phyloP scores from a whole-genome alignment of 1,284 basidiomycete genomes.

The Boletellus deceptivus region DNA sequence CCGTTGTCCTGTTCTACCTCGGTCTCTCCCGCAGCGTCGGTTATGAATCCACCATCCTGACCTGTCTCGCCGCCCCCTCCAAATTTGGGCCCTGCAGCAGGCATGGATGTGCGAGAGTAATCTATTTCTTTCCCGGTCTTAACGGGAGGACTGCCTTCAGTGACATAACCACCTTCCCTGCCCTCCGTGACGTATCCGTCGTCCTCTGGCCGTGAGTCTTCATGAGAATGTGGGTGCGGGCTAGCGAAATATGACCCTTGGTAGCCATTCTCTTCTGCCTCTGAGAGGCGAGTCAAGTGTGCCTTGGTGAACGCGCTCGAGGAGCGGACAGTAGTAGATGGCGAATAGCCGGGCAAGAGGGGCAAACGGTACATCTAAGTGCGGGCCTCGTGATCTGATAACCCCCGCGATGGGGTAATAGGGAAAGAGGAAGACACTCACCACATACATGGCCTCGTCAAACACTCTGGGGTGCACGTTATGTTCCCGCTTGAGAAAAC shows the following conservation, averaged over 20 bases:
- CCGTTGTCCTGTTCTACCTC: conserved; percentile 11
- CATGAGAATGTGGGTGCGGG: conserved; percentile 22
- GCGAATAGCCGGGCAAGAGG: conserved; percentile 87
- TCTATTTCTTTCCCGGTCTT: conserved; percentile 8
- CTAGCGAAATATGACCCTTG: conserved; percentile 79
- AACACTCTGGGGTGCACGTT: conserved; percentile 88
- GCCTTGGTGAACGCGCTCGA: conserved; percentile 68
- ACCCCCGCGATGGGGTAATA: background rate
- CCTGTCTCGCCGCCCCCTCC: conserved; percentile 15
- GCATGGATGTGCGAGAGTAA: background rate
- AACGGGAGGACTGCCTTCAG: conserved; percentile 18
- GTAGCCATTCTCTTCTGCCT: conserved; percentile 89
- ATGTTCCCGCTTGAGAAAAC: conserved; percentile 90
- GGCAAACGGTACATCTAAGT: conserved; percentile 87
- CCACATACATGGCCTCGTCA: conserved; percentile 91
- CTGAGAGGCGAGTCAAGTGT: conserved; percentile 68
- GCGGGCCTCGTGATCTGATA: conserved; percentile 1
- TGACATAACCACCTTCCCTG: conserved; percentile 27
- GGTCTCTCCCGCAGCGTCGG: conserved; percentile 14
- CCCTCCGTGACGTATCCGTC: conserved; percentile 29
- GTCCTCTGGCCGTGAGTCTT: conserved; percentile 31
- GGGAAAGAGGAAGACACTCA: conserved; percentile 42
- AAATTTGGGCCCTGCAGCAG: conserved; percentile 17
- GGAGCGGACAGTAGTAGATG: conserved; percentile 80
- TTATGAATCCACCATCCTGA: conserved; percentile 8